Conservation (phyloP, 2,329 filamentous ascomycete genomes). For the Epicoccum nigrum region DNA sequence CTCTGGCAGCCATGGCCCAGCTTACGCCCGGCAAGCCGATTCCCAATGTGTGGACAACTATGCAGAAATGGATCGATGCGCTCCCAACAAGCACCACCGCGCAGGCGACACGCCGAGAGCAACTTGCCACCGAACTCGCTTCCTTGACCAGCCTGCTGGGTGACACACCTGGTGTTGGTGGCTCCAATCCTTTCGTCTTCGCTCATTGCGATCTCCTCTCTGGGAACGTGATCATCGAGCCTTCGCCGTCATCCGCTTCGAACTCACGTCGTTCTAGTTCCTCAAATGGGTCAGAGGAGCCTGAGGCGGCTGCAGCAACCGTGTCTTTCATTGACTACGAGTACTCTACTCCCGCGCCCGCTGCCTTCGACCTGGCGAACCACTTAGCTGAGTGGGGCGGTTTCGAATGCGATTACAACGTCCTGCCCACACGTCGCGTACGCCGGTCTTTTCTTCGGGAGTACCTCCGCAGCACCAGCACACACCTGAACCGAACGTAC, state of each 20-base stretch:
- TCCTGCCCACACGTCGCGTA: slow-evolving; percentile 77
- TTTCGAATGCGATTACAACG: slow-evolving; percentile 89
- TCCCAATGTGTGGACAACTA: slow-evolving; percentile 93
- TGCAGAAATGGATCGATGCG: slow-evolving; percentile 93
- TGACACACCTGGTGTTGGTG: slow-evolving; percentile 76
- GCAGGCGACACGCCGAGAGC: slow-evolving; percentile 69
- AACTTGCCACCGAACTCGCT: slow-evolving; percentile 76
- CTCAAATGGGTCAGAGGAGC: slow-evolving; percentile 39
- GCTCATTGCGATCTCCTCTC: slow-evolving; percentile 95
- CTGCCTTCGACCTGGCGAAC: slow-evolving; percentile 95
- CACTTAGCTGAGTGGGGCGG: slow-evolving; percentile 99
- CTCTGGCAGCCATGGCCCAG: slow-evolving; percentile 44
- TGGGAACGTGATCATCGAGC: slow-evolving; percentile 91
- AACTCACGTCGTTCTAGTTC: slow-evolving; percentile 42
- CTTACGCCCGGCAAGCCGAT: slow-evolving; percentile 69
- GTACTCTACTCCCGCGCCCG: slow-evolving; percentile 91
- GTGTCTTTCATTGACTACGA: slow-evolving; percentile 93
- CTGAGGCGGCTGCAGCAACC: slow-evolving; percentile 36
- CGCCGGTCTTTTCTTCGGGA: slow-evolving; percentile 81
- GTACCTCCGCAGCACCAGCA: slow-evolving; percentile 76
- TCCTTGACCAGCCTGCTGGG: slow-evolving; percentile 74
- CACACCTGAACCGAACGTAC: slow-evolving; percentile 45
- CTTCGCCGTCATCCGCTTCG: slow-evolving; percentile 48
- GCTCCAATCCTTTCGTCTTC: slow-evolving; percentile 77
- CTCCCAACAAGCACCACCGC: slow-evolving; percentile 75